Percentiles rank a stretch among this genome's conserved stretches.
phyloP scores from a whole-genome alignment of 2,329 filamentous ascomycete species.

The Cercospora citrullina region DNA sequence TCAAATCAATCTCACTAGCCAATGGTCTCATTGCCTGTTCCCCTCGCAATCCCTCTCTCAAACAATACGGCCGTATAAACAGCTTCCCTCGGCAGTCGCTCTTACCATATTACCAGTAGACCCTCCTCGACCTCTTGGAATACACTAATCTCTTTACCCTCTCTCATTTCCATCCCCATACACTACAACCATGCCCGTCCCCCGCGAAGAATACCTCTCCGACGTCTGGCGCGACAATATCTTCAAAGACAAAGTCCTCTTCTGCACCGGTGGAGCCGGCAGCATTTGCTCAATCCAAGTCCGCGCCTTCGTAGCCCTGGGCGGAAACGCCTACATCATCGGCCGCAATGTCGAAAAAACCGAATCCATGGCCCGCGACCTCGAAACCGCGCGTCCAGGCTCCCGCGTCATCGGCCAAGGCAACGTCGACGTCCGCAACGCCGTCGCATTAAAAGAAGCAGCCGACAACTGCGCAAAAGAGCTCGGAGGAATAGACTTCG shows the following conservation, averaged over 20 bases:
- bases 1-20: neutral
- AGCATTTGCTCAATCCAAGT: constrained; percentile 95
- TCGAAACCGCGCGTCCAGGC: constrained; percentile 74
- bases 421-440: constrained; percentile 65
- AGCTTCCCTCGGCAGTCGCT: neutral
- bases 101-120: neutral
- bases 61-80: constrained; percentile 1
- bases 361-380: constrained; percentile 73
- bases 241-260: constrained; percentile 84
- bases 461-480: constrained; percentile 78
- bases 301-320: constrained; percentile 83
- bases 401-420: constrained; percentile 86
- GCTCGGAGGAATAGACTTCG: constrained; percentile 85
- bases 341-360: constrained; percentile 90
- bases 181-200: constrained; percentile 48
- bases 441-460: constrained; percentile 67
- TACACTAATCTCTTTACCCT: no score
- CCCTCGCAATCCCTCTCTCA: neutral
- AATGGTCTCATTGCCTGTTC: neutral
- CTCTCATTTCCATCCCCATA: no score
- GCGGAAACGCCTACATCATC: constrained; percentile 90
- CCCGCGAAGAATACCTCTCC: constrained; percentile 75
- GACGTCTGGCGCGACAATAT: constrained; percentile 83
- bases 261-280: constrained; percentile 92
- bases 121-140: no score